Evolutionary conservation across 1,284 basidiomycete genomes (phyloP).

Genomic region (Melanopsichium pennsylvanicum): DNA sequence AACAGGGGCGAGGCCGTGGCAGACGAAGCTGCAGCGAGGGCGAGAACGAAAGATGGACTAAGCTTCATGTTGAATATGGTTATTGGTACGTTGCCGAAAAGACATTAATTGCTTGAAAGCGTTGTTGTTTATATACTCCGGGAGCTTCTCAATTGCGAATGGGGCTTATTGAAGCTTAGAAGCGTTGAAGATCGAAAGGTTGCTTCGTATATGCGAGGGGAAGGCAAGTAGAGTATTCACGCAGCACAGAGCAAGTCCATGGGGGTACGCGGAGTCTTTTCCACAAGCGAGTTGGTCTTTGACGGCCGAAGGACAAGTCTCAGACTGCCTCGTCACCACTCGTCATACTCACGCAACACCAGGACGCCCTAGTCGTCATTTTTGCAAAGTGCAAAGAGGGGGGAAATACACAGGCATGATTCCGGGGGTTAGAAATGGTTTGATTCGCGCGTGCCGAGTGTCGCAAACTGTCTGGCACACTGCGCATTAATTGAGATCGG

Average conservation of each 20-base stretch:
- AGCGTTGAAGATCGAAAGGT: constrained; percentile 13
- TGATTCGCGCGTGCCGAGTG: too few relatives aligned
- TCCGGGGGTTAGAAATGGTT: too few relatives aligned
- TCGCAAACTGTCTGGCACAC: too few relatives aligned
- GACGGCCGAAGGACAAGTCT: neutral
- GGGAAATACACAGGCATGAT: too few relatives aligned
- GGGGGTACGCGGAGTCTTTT: neutral
- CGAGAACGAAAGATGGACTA: constrained; percentile 27
- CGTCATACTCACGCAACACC: neutral
- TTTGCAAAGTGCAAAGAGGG: too few relatives aligned
- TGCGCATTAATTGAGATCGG: too few relatives aligned
- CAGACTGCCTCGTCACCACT: constrained; percentile 9
- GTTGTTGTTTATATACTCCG: constrained; percentile 28
- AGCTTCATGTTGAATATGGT: constrained; percentile 26
- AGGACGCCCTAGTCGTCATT: too few relatives aligned
- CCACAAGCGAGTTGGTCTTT: constrained; percentile 2
- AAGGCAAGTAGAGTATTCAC: too few relatives aligned
- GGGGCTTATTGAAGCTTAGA: neutral
- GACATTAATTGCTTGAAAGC: neutral
- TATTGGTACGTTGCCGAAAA: neutral
- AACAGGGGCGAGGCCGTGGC: constrained; percentile 24
- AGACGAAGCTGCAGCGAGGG: constrained; percentile 24
- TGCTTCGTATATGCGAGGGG: constrained; percentile 8
- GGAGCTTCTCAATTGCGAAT: neutral
- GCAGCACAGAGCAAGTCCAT: neutral